A percentile compares a stretch with the other conserved stretches of the same genome.
These are phyloP conservation scores for Closterium sp. DNA, from an alignment of 139 green algal species.

Conservation along the genomic window DNA sequence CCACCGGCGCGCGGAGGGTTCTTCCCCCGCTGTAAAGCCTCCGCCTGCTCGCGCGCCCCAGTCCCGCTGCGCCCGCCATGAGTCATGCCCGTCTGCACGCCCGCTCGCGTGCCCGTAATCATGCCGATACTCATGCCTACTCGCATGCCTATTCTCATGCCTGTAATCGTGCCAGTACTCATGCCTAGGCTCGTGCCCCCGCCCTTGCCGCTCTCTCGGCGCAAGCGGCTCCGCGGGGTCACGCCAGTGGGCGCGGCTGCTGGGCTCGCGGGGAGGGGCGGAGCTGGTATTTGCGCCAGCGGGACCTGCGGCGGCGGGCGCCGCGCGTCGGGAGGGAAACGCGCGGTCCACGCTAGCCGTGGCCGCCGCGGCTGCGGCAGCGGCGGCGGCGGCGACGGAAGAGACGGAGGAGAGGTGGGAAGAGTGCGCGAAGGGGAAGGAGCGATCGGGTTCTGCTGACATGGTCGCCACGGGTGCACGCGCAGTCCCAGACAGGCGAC, in stretches of 20 bases:
- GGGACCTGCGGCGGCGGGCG: not conserved
- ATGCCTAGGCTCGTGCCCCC: not conserved
- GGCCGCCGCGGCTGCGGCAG: too few relatives aligned
- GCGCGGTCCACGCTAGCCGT: not conserved
- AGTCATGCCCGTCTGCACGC: not conserved
- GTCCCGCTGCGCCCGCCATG: not conserved
- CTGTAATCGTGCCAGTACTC: not conserved
- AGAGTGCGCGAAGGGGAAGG: not conserved
- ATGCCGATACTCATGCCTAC: not conserved
- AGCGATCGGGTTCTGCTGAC: not conserved
- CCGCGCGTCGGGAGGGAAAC: not conserved
- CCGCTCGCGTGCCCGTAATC: not conserved
- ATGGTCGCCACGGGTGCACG: not conserved
- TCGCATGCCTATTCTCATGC: not conserved
- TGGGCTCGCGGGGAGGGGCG: not conserved
- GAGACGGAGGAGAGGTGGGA: not conserved
- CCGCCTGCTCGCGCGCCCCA: not conserved
- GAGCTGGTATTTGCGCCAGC: not conserved
- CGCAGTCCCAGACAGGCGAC: too few relatives aligned
- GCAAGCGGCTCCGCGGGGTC: not conserved
- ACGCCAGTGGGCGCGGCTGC: not conserved
- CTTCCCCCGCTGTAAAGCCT: not conserved
- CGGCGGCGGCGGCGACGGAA: not conserved
- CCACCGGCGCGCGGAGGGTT: not conserved
- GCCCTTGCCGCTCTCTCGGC: not conserved